phyloP scores from a whole-genome alignment of 768 basidiomycete species.

The Lactarius akahatsu region DNA sequence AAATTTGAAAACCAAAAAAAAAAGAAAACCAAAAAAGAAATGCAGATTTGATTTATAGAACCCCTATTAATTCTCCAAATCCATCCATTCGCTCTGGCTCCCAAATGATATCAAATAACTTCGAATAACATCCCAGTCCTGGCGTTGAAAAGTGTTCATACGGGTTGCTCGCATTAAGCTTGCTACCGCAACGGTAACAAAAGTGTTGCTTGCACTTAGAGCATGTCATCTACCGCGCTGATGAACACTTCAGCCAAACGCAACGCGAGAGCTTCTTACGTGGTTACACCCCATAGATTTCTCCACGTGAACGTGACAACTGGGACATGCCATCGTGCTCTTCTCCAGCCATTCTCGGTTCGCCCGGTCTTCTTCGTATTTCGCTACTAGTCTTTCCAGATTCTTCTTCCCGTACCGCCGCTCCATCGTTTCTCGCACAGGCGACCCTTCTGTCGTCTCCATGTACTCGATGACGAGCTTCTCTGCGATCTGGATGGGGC shows the following conservation, averaged over 20 bases:
- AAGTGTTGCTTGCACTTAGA: constrained; percentile 74
- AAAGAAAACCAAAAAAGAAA: background rate
- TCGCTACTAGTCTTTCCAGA: constrained; percentile 56
- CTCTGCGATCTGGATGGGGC: constrained; percentile 67
- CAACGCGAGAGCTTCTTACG: constrained; percentile 41
- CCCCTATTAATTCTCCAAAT: constrained; percentile 33
- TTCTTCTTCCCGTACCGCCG: constrained; percentile 60
- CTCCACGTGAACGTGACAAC: constrained; percentile 70
- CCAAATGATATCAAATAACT: constrained; percentile 57
- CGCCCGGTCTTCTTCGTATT: constrained; percentile 70
- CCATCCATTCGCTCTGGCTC: constrained; percentile 51
- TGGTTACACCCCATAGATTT: constrained; percentile 86
- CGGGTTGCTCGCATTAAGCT: constrained; percentile 50
- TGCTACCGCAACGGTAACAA: constrained; percentile 74
- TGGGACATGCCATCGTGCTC: constrained; percentile 70
- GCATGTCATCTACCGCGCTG: constrained; percentile 65
- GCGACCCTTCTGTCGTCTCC: constrained; percentile 51
- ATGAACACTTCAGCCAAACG: background rate
- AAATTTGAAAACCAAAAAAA: constrained; percentile 10
- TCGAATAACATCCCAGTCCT: constrained; percentile 55
- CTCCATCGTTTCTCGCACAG: constrained; percentile 54
- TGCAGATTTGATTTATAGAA: constrained; percentile 3
- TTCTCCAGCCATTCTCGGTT: constrained; percentile 71
- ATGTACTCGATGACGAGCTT: constrained; percentile 67
- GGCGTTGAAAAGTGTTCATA: constrained; percentile 67